Conservation (phyloP, 2,329 filamentous ascomycete genomes). For the Coleophoma cylindrospora region DNA sequence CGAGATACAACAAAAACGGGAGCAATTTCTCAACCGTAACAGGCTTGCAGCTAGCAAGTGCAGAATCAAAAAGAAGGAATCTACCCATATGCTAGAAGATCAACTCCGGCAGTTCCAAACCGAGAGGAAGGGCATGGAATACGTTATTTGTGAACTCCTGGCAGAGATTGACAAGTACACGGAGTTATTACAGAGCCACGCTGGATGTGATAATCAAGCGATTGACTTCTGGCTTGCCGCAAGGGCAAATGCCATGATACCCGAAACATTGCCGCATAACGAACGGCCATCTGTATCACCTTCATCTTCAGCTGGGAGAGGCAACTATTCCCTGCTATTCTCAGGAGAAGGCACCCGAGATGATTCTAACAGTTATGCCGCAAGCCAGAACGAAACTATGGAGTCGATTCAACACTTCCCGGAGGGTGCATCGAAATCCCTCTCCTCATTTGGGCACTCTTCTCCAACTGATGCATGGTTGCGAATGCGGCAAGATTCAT, state of each 20-base stretch:
- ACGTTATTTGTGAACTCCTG: neutral
- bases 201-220: neutral
- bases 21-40: constrained; percentile 60
- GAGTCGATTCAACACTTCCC: too few species aligned
- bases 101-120: neutral
- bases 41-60: constrained; percentile 70
- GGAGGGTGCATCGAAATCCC: too few species aligned
- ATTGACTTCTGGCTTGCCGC: neutral
- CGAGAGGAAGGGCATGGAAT: neutral
- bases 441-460: too few species aligned
- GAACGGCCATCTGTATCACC: too few species aligned
- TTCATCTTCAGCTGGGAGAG: too few species aligned
- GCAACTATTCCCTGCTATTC: too few species aligned
- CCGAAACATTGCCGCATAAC: too few species aligned
- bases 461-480: too few species aligned
- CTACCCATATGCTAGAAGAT: constrained; percentile 13
- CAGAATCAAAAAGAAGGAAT: constrained; percentile 58
- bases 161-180: neutral
- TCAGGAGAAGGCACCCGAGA: too few species aligned
- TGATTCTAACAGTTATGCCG: too few species aligned
- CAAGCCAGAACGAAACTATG: too few species aligned
- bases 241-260: neutral
- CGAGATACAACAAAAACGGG: neutral
- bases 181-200: neutral
- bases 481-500: too few species aligned